Base-by-base conservation (phyloP, 495 filamentous ascomycete species). In the Aspergillus ellipticus region DNA sequence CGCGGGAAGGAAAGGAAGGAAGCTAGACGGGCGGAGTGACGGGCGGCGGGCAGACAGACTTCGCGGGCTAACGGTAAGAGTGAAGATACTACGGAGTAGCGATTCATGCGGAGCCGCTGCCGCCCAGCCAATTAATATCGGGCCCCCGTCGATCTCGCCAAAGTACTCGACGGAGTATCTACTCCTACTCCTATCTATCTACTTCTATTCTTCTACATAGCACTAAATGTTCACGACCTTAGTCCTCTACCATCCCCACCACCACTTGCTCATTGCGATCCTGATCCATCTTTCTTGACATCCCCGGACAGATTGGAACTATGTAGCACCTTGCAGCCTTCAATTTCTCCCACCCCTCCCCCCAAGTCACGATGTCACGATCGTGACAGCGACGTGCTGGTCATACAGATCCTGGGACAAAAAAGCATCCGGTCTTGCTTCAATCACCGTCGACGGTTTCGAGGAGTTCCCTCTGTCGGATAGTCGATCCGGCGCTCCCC, bases 401-500 rank as follows among this genome's bases (percentile, higher is more conserved):
- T 59, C 43, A 53, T 55, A 56, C 59, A 55, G 43, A 24, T n/a
- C 15, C 33, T 54, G 47, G 24, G 7, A 28, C 3, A 46, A 39
- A 31, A 42, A 33, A 57, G 43, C 11, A 47, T 43, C 51, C 26
- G n/a, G 42, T 24, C 37, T 28, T 53, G 53, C 21, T 59, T 55
- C n/a, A 49, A 53, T 58, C 57, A 56, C 39, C 37, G 26, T 31
- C 31, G 39, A 56, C 49, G 26, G 39, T 51, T 53, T 61, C 51
- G 55, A 57, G 49, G 46, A 47, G 58, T 42, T 56, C 49, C 49
- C 41, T 49, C 35, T 45, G 49, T 53, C 72, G 63, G 69, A 70
- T 68, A 64, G 63, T 62, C 60, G 65, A 65, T 56, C 66, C 68
- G 63, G 60, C 56, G 58, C 49, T 51, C 61, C 45, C 56, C 42